Conservation (phyloP, 495 filamentous ascomycete genomes). For the Echria macrotheca region DNA sequence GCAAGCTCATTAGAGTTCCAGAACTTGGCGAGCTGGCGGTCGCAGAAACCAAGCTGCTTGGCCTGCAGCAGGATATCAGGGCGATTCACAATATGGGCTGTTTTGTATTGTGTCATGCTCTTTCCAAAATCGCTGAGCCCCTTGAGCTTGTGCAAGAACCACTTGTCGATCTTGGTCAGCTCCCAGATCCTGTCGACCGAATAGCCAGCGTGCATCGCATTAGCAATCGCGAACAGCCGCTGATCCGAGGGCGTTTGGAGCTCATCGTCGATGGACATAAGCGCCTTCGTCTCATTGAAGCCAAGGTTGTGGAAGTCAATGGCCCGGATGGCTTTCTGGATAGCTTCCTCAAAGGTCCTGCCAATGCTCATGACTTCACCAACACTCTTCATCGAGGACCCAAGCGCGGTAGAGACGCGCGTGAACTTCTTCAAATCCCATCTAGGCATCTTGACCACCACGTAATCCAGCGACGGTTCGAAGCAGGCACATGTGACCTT, state of each 20-base stretch:
- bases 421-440: constrained; percentile 99
- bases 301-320: constrained; percentile 94
- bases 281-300: constrained; percentile 82
- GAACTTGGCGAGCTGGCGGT: constrained; percentile 90
- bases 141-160: constrained; percentile 90
- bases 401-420: constrained; percentile 87
- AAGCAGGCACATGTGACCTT: constrained; percentile 97
- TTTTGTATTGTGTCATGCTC: constrained; percentile 63
- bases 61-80: constrained; percentile 64
- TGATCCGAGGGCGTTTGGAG: constrained; percentile 97
- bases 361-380: constrained; percentile 99
- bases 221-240: constrained; percentile 94
- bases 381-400: constrained; percentile 99
- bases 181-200: constrained; percentile 95
- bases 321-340: constrained; percentile 93
- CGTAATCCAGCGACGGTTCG: constrained; percentile 97
- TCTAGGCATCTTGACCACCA: constrained; percentile 96
- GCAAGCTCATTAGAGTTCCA: constrained; percentile 88
- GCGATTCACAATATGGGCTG: constrained; percentile 55
- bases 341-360: constrained; percentile 93
- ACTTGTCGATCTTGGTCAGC: constrained; percentile 95
- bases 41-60: constrained; percentile 90
- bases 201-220: constrained; percentile 93
- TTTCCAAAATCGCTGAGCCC: constrained; percentile 84
- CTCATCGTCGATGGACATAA: constrained; percentile 95